Evolutionary conservation across 2,329 filamentous ascomycete genomes (phyloP), one percentile per base, ranked within the genome.

Genomic region (Alternaria triticina): DNA sequence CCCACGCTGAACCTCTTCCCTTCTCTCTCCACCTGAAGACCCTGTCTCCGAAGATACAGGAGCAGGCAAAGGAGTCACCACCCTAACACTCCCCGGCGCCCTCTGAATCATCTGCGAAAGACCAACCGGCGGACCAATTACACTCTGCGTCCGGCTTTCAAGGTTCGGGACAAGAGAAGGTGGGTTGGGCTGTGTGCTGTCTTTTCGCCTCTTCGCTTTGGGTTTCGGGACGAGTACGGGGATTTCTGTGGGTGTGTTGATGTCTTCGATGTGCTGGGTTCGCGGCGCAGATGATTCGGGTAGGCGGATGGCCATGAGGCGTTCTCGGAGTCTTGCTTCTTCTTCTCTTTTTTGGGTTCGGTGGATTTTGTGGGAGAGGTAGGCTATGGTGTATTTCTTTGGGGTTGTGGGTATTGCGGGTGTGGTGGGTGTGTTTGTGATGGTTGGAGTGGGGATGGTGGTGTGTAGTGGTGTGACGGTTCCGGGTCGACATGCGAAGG

Each of bases 41-140:
- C 8, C 15, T 3, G 15, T 25, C 11, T 28, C 25, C 8, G 49
- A 56, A 25, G 23, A 25, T 25, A 33, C 33, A n/a, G 33, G 5
- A 36, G n/a, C 33, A n/a, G 33, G 33, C 15, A 10, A 9, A 36
- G 33, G 33, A 2, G 33, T 36, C 4, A n/a, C 4, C 33, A 36
- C 33, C 33, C 23, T 22, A 8, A 58, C 49, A 11, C 23, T 54
- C 5, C 54, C 56, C 15, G 56, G 49, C 6, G 56, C 44, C 9
- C 33, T 44, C 11, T 54, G 49, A 13, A 50, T 54, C 22, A 54
- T 49, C 23, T 52, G 59, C n/a, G 56, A 49, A 5, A 59, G 44
- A 4, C 49, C 30, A 7, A 50, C 56, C 1, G 60, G 60, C n/a
- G 20, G 56, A 2, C 20, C 22, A 1, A 25, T 27, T 4, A 44